Conservation (phyloP, 305 asterid species). For the Fraxinus floribunda region DNA sequence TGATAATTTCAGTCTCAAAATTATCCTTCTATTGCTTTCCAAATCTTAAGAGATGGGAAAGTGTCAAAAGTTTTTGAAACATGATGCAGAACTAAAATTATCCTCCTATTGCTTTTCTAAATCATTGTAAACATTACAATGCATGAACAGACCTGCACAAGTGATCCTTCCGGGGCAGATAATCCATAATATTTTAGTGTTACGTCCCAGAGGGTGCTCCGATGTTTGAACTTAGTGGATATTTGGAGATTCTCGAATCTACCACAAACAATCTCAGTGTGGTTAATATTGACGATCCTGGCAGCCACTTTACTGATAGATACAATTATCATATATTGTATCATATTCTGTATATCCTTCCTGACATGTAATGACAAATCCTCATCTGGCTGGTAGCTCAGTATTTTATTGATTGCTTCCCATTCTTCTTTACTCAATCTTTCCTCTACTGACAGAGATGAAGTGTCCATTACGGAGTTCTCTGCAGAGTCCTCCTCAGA, state of each 20-base stretch:
- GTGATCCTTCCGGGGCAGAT: conserved; percentile 97
- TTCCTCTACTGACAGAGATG: conserved; percentile 70
- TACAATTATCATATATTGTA: conserved; percentile 66
- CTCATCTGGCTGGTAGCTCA: conserved; percentile 92
- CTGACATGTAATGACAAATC: conserved; percentile 60
- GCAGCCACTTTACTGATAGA: conserved; percentile 91
- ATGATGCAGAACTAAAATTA: background rate
- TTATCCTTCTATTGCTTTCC: background rate
- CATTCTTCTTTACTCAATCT: conserved; percentile 91
- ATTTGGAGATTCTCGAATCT: conserved; percentile 90
- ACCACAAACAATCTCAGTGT: conserved; percentile 88
- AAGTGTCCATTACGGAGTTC: conserved; percentile 47
- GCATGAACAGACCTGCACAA: conserved; percentile 75
- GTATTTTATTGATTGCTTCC: conserved; percentile 91
- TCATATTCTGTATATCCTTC: conserved; percentile 78
- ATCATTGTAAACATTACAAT: background rate
- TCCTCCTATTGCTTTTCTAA: background rate
- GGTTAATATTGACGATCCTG: conserved; percentile 65
- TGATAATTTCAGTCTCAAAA: background rate
- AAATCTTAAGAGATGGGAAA: background rate
- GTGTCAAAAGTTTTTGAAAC: background rate
- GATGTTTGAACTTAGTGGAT: conserved; percentile 76
- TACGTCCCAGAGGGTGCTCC: conserved; percentile 81
- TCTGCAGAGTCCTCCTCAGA: conserved; percentile 62
- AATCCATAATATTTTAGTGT: conserved; percentile 85